A percentile compares a stretch with the other conserved stretches of the same genome.
These are phyloP conservation scores for Cyberlindnera mississippiensis DNA, from an alignment of 805 yeast genomes.

Conservation along the genomic window DNA sequence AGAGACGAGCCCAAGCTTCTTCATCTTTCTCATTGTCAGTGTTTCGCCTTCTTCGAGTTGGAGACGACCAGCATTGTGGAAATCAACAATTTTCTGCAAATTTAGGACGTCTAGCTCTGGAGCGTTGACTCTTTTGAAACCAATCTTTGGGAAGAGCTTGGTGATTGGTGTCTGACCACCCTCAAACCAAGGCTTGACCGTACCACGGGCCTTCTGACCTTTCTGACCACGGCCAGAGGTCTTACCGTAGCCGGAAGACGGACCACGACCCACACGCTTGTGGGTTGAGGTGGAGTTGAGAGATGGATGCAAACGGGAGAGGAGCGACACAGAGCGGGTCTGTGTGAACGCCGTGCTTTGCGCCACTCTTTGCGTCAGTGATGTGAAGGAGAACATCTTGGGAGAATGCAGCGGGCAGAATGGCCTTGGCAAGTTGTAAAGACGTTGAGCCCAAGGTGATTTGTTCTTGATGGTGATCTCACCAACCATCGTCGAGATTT, in stretches of 20 bases:
- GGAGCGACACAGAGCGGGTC: constrained; percentile 39
- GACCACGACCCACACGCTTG: constrained; percentile 93
- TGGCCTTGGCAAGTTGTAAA: no score
- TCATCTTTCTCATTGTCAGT: constrained; percentile 74
- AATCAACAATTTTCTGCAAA: constrained; percentile 64
- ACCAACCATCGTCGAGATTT: no score
- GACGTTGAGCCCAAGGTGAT: no score
- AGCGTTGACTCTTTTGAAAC: constrained; percentile 68
- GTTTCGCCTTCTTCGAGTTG: constrained; percentile 53
- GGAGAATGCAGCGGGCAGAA: no score
- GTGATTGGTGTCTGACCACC: constrained; percentile 97
- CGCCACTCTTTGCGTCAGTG: constrained; percentile 2
- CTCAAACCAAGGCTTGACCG: constrained; percentile 90
- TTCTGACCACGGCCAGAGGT: constrained; percentile 97
- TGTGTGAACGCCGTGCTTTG: constrained; percentile 8
- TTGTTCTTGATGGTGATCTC: no score
- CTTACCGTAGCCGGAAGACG: constrained; percentile 88
- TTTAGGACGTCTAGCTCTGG: constrained; percentile 49
- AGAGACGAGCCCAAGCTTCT: constrained; percentile 63
- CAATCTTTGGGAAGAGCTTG: constrained; percentile 80
- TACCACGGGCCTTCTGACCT: constrained; percentile 96
- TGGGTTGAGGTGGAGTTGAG: constrained; percentile 54
- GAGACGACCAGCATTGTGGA: constrained; percentile 65
- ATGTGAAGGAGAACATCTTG: constrained; percentile 12
- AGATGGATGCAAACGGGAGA: constrained; percentile 56